Base-by-base conservation (phyloP, 345 rosid species). In the Dipteronia dyeriana region DNA sequence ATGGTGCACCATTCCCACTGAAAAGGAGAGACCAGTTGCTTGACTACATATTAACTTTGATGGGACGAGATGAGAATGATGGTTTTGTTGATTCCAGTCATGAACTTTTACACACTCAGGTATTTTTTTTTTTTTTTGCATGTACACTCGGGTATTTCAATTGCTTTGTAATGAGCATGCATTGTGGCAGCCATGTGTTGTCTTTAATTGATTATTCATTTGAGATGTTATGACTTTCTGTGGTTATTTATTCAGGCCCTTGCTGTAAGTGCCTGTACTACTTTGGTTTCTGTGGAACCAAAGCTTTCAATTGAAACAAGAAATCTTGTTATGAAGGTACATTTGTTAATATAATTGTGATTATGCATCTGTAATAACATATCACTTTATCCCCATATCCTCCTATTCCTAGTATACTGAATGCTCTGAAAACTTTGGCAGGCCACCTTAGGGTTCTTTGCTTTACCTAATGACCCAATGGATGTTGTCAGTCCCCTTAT, bases 401-500 rank as follows among this genome's bases (percentile, higher is more conserved):
- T 31, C 70, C 31, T 25, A 34, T 59, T 75, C 19, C 22, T 1
- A 68, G 49, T 63, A n/a, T 39, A 43, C 64, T 75, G 45, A 76
- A 63, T 22, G 7, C 68, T 78, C 41, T 76, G 64, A 53, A 79
- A 56, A 69, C 65, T 74, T 68, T 79, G 82, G 64, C 94, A 95
- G 99, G 99, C 99, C 82, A 95, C 98, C 57, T 85, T 95, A 76
- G 98, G 99, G 65, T 93, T 95, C 90, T 95, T 93, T 85, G 91
- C 98, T 70, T 79, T 95, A 81, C 96, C 98, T 63, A 89, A 87
- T 87, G 98, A 95, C 79, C 99, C 98, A 38, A 65, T 80, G 41
- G 98, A 91, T 77, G 98, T 95, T 79, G 88, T 95, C 79, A 85
- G 80, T 84, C 92, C 96, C 59, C 98, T 95, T 68, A 88, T 95